phyloP scores from a whole-genome alignment of 176 grass and related monocot species.

The Panicum miliaceum region DNA sequence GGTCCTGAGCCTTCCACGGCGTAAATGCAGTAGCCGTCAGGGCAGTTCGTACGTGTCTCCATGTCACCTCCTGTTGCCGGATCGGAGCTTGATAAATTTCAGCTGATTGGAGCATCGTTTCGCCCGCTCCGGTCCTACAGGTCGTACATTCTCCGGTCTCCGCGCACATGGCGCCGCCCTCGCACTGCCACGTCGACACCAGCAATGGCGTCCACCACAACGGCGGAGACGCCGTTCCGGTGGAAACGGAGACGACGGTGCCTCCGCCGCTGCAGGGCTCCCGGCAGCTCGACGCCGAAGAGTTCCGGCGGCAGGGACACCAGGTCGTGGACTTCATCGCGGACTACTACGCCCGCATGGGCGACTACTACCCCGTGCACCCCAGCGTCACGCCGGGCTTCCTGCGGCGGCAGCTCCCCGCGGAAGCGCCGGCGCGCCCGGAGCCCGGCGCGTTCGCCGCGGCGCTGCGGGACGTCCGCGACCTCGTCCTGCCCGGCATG shows the following conservation, averaged over 20 bases:
- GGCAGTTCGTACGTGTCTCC: background rate
- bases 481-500: conserved; percentile 51
- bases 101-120: background rate
- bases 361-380: conserved; percentile 50
- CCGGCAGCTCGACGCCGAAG: conserved; percentile 48
- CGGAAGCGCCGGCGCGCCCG: conserved; percentile 25
- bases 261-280: background rate
- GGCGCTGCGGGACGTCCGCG: conserved; percentile 40
- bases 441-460: conserved; percentile 39
- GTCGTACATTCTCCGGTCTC: background rate
- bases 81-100: background rate
- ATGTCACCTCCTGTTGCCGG: background rate
- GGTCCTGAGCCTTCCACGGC: background rate
- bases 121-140: background rate
- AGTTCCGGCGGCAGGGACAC: conserved; percentile 45
- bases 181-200: conserved; percentile 15
- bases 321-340: conserved; percentile 62
- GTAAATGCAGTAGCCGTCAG: conserved; percentile 15
- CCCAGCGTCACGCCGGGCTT: conserved; percentile 49
- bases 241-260: background rate
- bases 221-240: background rate
- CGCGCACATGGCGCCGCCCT: conserved; percentile 35
- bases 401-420: conserved; percentile 40
- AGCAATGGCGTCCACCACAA: background rate
- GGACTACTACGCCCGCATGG: conserved; percentile 57